A percentile compares a stretch with the other conserved stretches of the same genome.
Conservation (phyloP, 1,139 yeast genomes). For the Scheffersomyces segobiensis region DNA sequence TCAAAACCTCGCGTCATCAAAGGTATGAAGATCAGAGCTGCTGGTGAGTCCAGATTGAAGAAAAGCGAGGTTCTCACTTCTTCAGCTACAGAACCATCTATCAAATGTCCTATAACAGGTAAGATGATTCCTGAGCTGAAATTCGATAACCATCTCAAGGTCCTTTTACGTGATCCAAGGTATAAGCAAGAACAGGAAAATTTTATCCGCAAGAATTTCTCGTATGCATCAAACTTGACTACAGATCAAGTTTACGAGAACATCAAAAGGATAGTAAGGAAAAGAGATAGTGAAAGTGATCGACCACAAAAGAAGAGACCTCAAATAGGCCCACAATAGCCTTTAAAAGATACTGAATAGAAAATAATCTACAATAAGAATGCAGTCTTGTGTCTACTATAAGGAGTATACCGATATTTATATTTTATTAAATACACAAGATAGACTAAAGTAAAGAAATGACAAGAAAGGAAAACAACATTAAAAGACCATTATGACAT, state of each 20-base stretch:
- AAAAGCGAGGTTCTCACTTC: conserved; percentile 14
- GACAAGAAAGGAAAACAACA: conserved; percentile 4
- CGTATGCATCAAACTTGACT: conserved; percentile 60
- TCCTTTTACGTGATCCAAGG: conserved; percentile 75
- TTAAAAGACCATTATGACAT: conserved; percentile 3
- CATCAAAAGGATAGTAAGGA: conserved; percentile 59
- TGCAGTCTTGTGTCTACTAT: neutral
- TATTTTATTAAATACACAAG: conserved; percentile 24
- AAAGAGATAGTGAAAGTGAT: conserved; percentile 17
- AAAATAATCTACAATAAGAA: neutral
- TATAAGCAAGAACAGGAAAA: conserved; percentile 70
- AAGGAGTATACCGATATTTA: conserved; percentile 1
- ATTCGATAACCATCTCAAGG: conserved; percentile 72
- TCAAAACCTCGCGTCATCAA: conserved; percentile 18
- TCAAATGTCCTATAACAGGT: conserved; percentile 76
- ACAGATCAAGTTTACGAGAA: conserved; percentile 74
- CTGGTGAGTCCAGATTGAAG: conserved; percentile 65
- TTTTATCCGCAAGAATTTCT: conserved; percentile 62
- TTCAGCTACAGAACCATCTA: conserved; percentile 29
- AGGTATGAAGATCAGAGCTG: conserved; percentile 66
- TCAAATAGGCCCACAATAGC: conserved; percentile 5
- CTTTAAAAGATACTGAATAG: neutral
- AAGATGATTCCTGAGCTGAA: conserved; percentile 67
- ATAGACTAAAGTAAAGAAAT: conserved; percentile 12
- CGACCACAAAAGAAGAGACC: conserved; percentile 13